phyloP scores from a whole-genome alignment of 345 rosid species.

The Ceriops decandra region DNA sequence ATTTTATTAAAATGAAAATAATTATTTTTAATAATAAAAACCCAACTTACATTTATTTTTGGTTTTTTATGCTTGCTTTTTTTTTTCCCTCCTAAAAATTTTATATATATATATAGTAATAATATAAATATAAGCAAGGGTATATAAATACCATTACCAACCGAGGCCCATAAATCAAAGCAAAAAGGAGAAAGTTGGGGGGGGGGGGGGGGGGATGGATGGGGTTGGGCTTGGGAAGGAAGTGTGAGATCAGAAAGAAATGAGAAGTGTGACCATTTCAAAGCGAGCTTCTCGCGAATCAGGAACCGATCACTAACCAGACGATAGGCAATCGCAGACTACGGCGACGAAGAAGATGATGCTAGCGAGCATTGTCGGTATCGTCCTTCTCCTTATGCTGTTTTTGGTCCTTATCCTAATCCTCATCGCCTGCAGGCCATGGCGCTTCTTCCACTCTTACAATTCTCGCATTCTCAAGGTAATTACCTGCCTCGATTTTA shows the following conservation, averaged over 20 bases:
- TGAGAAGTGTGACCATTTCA: conserved; percentile 61
- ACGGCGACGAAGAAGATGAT: conserved; percentile 45
- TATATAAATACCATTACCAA: too few relatives aligned
- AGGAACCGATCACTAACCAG: conserved; percentile 32
- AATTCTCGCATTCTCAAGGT: not conserved
- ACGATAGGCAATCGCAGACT: conserved; percentile 33
- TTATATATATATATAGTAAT: too few relatives aligned
- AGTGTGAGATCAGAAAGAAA: not conserved
- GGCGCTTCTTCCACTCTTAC: conserved; percentile 64
- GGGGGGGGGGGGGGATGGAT: not conserved
- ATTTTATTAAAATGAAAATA: too few relatives aligned
- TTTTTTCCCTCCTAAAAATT: too few relatives aligned
- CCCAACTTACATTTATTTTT: too few relatives aligned
- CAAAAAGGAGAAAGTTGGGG: not conserved
- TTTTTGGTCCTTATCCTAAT: conserved; percentile 59
- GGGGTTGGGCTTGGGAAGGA: too few relatives aligned
- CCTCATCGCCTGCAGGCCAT: conserved; percentile 79
- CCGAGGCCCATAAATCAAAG: too few relatives aligned
- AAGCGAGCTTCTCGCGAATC: conserved; percentile 72
- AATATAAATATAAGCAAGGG: too few relatives aligned
- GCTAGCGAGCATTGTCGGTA: conserved; percentile 45
- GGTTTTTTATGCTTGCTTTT: too few relatives aligned
- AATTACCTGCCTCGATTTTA: not conserved
- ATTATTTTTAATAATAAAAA: too few relatives aligned
- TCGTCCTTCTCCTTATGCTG: conserved; percentile 55